Percentiles rank a stretch among this genome's conserved stretches.
Evolutionary conservation across 306 rosid genomes (phyloP).

Genomic region (Castanea mollissima): DNA sequence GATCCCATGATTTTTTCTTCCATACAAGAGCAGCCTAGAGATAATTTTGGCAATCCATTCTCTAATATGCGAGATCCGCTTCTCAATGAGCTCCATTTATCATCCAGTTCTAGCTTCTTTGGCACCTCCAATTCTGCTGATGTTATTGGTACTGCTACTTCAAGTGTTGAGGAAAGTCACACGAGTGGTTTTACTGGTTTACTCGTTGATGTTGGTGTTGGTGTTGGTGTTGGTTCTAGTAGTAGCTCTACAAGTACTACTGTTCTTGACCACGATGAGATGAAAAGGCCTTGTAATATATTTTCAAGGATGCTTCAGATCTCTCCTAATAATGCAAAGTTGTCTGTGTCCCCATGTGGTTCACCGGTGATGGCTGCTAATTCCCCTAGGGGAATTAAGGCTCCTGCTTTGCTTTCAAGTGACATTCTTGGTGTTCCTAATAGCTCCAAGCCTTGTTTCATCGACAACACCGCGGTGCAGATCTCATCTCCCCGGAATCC

Average conservation of each 20-base stretch:
- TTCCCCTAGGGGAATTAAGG: slow-evolving; percentile 39
- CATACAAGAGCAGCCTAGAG: slow-evolving; percentile 24
- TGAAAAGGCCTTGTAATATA: slow-evolving; percentile 42
- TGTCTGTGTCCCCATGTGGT: slow-evolving; percentile 29
- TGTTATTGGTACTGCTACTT: neutral
- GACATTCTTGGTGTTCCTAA: slow-evolving; percentile 43
- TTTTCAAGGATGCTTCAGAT: slow-evolving; percentile 89
- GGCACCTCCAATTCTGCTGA: slow-evolving; percentile 22
- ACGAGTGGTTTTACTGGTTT: neutral
- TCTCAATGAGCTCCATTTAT: slow-evolving; percentile 37
- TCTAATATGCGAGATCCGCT: slow-evolving; percentile 73
- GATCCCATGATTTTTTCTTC: slow-evolving; percentile 37
- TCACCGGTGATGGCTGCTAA: slow-evolving; percentile 22
- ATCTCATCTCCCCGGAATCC: slow-evolving; percentile 90
- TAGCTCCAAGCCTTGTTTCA: slow-evolving; percentile 44
- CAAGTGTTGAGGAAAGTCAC: slow-evolving; percentile 5
- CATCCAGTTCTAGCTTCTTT: slow-evolving; percentile 24
- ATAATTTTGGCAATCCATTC: slow-evolving; percentile 72
- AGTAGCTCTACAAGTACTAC: slow-evolving; percentile 12
- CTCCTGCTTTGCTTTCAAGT: slow-evolving; percentile 35
- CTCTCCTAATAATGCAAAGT: slow-evolving; percentile 56
- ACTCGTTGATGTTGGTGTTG: neutral
- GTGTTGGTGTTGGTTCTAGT: neutral
- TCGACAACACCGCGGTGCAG: slow-evolving; percentile 57
- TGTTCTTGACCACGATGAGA: slow-evolving; percentile 10